phyloP scores from a whole-genome alignment of 768 basidiomycete species.

The Hysterangium stoloniferum region DNA sequence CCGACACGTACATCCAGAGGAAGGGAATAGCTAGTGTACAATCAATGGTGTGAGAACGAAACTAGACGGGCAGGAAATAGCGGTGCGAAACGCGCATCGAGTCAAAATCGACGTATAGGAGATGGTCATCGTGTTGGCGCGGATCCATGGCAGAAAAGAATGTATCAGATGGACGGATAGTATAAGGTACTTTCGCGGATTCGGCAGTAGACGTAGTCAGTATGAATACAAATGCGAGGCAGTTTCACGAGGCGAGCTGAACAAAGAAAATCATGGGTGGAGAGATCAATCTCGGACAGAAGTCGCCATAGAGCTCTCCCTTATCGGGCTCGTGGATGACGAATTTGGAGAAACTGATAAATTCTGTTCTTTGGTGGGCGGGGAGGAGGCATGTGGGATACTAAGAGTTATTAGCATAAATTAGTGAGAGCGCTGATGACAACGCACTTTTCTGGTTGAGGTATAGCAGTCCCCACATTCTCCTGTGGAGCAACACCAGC shows the following conservation, averaged over 20 bases:
- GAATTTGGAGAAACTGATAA: conserved; percentile 74
- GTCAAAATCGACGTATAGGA: neutral
- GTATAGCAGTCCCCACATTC: conserved; percentile 90
- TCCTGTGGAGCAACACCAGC: conserved; percentile 86
- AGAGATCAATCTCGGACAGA: conserved; percentile 10
- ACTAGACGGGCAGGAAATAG: neutral
- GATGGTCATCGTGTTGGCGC: neutral
- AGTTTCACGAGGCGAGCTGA: neutral
- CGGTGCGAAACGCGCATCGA: neutral
- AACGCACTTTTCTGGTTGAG: conserved; percentile 92
- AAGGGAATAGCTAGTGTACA: conserved; percentile 1
- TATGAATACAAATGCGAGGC: conserved; percentile 10
- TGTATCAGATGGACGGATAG: conserved; percentile 1
- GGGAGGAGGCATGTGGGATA: conserved; percentile 85
- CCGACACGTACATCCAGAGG: neutral
- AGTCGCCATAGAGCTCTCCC: conserved; percentile 38
- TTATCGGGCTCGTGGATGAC: conserved; percentile 53
- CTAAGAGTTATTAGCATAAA: conserved; percentile 31
- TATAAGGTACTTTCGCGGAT: conserved; percentile 7
- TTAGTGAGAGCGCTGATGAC: conserved; percentile 4
- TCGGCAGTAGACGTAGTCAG: neutral
- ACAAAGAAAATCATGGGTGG: neutral
- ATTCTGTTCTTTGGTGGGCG: conserved; percentile 32
- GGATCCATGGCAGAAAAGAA: neutral
- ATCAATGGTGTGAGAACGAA: neutral